Conservation (phyloP, 768 basidiomycete genomes). For the Cytidiella melzeri region DNA sequence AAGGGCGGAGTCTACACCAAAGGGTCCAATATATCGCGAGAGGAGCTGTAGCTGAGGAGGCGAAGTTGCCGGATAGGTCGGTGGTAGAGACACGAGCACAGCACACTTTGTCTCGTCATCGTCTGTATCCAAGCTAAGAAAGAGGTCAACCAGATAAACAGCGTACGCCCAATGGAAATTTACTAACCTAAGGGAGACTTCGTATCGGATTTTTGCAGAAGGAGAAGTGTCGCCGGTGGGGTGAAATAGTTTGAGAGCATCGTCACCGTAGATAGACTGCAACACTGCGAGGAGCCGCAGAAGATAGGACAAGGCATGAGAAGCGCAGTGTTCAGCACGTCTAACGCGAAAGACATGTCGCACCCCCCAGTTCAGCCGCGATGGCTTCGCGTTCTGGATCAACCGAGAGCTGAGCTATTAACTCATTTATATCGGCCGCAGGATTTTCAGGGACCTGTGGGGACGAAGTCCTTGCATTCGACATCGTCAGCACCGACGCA, state of each 20-base stretch:
- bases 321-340: conserved; percentile 9
- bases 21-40: conserved; percentile 78
- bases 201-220: conserved; percentile 46
- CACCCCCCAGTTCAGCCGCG: conserved; percentile 43
- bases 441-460: too few species aligned
- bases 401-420: conserved; percentile 26
- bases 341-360: conserved; percentile 17
- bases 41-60: conserved; percentile 83
- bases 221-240: conserved; percentile 18
- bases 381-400: conserved; percentile 37
- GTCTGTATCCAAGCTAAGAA: conserved; percentile 43
- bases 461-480: too few species aligned
- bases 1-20: conserved; percentile 62
- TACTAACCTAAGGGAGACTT: conserved; percentile 57
- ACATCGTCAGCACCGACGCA: too few species aligned
- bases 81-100: conserved; percentile 38
- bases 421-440: conserved; percentile 7
- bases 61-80: conserved; percentile 55
- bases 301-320: conserved; percentile 7
- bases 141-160: conserved; percentile 2
- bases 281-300: conserved; percentile 40
- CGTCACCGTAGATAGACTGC: conserved; percentile 78
- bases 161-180: neutral
- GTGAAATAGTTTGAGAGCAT: conserved; percentile 56
- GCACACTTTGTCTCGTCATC: conserved; percentile 27